phyloP scores from a whole-genome alignment of 768 basidiomycete species.

The Calocybe gangraenosa region DNA sequence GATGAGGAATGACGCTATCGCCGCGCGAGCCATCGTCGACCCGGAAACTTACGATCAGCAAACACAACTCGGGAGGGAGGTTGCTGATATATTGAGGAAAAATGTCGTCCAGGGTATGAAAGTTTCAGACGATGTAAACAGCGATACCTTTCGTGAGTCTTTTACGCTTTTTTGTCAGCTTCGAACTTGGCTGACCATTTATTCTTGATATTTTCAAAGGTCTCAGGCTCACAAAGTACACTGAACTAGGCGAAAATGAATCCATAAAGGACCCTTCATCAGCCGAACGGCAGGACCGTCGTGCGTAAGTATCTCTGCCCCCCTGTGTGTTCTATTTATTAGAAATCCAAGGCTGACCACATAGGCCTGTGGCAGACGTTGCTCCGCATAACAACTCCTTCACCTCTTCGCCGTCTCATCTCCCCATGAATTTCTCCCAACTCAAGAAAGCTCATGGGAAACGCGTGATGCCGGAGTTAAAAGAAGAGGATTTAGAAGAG shows the following conservation, averaged over 20 bases:
- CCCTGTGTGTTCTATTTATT: background rate
- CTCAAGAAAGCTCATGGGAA: conserved; percentile 66
- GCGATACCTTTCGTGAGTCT: conserved; percentile 57
- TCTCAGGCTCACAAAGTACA: conserved; percentile 70
- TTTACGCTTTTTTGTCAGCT: background rate
- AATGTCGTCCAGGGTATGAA: conserved; percentile 84
- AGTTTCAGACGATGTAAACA: conserved; percentile 28
- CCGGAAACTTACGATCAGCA: conserved; percentile 47
- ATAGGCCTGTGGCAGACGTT: conserved; percentile 30
- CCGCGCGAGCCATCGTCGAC: conserved; percentile 37
- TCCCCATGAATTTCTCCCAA: conserved; percentile 55
- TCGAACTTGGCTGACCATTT: background rate
- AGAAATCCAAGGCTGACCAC: conserved; percentile 20
- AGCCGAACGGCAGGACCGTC: conserved; percentile 25
- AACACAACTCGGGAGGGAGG: conserved; percentile 58
- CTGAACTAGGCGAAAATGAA: conserved; percentile 84
- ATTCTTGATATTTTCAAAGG: conserved; percentile 33
- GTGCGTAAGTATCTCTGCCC: conserved; percentile 19
- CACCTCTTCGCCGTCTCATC: conserved; percentile 18
- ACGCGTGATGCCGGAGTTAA: conserved; percentile 61
- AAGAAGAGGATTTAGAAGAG: conserved; percentile 83
- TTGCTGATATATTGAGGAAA: conserved; percentile 67
- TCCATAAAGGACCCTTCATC: conserved; percentile 62
- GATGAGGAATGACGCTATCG: conserved; percentile 56
- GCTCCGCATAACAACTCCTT: conserved; percentile 28